Conservation (phyloP, 371 early-diverging fungal genomes). For the Lichtheimia ornata region DNA sequence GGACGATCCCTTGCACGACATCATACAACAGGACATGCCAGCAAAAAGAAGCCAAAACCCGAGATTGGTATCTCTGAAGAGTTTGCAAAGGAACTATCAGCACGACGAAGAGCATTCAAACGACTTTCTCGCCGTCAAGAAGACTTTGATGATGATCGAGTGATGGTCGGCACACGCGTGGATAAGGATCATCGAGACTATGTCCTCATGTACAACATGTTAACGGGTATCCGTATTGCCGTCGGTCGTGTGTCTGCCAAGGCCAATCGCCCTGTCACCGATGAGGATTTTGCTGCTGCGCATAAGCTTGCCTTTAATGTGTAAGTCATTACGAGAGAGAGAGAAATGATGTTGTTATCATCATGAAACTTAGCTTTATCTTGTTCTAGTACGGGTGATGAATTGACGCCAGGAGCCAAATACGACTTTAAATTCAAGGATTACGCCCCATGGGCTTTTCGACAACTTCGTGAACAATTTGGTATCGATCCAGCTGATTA, state of each 20-base stretch:
- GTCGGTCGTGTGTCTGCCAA: constrained; percentile 85
- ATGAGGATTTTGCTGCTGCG: constrained; percentile 83
- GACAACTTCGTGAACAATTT: constrained; percentile 85
- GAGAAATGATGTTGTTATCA: background rate
- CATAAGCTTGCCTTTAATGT: constrained; percentile 95
- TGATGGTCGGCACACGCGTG: constrained; percentile 67
- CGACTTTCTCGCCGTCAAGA: constrained; percentile 36
- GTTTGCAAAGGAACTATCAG: constrained; percentile 38
- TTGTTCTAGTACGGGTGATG: constrained; percentile 78
- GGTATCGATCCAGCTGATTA: constrained; percentile 93
- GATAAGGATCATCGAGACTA: constrained; percentile 71
- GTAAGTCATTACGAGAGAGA: constrained; percentile 36
- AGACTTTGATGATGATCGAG: constrained; percentile 46
- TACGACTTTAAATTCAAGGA: constrained; percentile 99
- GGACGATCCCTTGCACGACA: constrained; percentile 28
- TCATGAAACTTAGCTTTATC: background rate
- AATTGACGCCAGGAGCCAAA: constrained; percentile 88
- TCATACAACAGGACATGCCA: constrained; percentile 45
- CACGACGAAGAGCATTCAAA: constrained; percentile 41
- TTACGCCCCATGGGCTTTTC: constrained; percentile 97
- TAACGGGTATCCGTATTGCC: constrained; percentile 90
- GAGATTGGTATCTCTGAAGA: constrained; percentile 43
- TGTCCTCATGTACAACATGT: constrained; percentile 97
- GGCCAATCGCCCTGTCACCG: constrained; percentile 63
- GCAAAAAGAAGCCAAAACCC: constrained; percentile 21